These are phyloP conservation scores for Leccinum fibrillosum DNA, from an alignment of 768 basidiomycete genomes.

Conservation along the genomic window DNA sequence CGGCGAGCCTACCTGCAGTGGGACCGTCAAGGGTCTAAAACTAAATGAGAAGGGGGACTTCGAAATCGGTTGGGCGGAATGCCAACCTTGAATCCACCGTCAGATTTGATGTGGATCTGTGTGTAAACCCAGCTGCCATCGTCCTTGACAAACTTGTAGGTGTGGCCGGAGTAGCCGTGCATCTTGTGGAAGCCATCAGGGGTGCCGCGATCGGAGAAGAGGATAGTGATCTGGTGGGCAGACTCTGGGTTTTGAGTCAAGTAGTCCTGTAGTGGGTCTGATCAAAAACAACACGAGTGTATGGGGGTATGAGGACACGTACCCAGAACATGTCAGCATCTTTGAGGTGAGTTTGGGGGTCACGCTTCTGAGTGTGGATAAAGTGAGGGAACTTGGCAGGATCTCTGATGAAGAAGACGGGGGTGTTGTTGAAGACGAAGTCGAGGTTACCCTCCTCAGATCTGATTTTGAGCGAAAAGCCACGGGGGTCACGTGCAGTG, in stretches of 20 bases:
- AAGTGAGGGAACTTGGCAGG: conserved; percentile 90
- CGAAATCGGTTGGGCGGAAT: neutral
- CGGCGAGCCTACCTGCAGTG: conserved; percentile 62
- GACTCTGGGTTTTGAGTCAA: conserved; percentile 86
- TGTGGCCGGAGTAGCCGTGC: conserved; percentile 95
- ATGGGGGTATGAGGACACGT: neutral
- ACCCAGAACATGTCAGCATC: conserved; percentile 87
- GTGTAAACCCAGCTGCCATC: conserved; percentile 84
- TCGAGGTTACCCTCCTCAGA: conserved; percentile 92
- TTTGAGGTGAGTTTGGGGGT: conserved; percentile 90
- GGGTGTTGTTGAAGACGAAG: conserved; percentile 91
- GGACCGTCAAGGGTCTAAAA: conserved; percentile 65
- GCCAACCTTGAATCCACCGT: conserved; percentile 77
- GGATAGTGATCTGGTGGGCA: conserved; percentile 84
- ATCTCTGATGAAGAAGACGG: conserved; percentile 88
- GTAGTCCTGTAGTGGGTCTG: conserved; percentile 61
- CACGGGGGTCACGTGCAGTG: conserved; percentile 90
- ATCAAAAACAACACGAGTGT: neutral
- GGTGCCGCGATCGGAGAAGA: conserved; percentile 93
- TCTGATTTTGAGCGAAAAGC: conserved; percentile 86
- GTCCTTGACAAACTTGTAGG: conserved; percentile 82
- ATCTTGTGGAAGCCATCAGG: conserved; percentile 83
- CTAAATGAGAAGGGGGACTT: conserved; percentile 1
- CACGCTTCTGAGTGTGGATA: conserved; percentile 90
- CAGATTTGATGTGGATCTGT: conserved; percentile 78